These are phyloP conservation scores for Fusarium sp. DNA, from an alignment of 2,329 filamentous ascomycete species.

Conservation along the genomic window DNA sequence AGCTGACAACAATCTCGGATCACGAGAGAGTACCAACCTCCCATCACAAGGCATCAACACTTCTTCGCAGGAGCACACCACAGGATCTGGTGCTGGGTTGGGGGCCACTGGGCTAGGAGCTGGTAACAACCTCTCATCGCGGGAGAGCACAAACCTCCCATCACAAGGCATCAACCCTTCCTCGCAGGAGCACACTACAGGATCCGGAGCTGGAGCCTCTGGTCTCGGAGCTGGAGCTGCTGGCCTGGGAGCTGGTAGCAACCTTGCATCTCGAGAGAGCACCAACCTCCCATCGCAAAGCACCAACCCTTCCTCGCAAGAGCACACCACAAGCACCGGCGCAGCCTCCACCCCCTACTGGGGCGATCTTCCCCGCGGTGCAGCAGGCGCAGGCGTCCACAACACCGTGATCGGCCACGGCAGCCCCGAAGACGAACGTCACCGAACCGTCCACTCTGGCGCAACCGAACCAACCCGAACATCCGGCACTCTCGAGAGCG, in stretches of 20 bases:
- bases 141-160: too few relatives aligned
- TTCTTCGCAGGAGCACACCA: too few relatives aligned
- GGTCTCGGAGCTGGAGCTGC: too few relatives aligned
- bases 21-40: too few relatives aligned
- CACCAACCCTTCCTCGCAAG: background rate
- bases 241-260: background rate
- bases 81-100: too few relatives aligned
- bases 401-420: slow-evolving; percentile 31
- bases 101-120: background rate
- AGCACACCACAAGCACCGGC: slow-evolving; percentile 1
- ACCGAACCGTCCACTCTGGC: slow-evolving; percentile 2
- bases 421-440: slow-evolving; percentile 31
- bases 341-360: slow-evolving; percentile 36
- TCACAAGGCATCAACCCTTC: too few relatives aligned
- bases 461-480: slow-evolving; percentile 2
- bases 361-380: slow-evolving; percentile 32
- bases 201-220: too few relatives aligned
- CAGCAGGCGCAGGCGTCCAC: slow-evolving; percentile 17
- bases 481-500: slow-evolving; percentile 9
- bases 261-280: slow-evolving; percentile 1
- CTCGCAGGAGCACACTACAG: too few relatives aligned
- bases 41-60: too few relatives aligned
- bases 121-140: background rate
- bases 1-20: too few relatives aligned
- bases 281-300: background rate